Percentiles rank a stretch among this genome's conserved stretches.
Evolutionary conservation across 768 basidiomycete species (phyloP).

Genomic region (Heimioporus sp.): DNA sequence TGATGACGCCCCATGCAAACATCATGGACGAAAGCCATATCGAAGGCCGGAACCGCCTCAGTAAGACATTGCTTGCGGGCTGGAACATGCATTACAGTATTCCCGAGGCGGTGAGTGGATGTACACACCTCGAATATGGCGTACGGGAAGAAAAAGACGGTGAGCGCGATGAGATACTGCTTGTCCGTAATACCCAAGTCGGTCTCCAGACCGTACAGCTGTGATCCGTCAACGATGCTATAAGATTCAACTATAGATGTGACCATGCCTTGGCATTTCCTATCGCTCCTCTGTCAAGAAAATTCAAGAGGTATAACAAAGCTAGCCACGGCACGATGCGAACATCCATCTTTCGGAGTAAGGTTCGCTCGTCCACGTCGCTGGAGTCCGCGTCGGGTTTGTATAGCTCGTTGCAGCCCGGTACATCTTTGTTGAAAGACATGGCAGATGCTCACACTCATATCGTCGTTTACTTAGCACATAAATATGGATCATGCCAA

Average conservation of each 20-base stretch:
- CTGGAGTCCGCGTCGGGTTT: constrained; percentile 53
- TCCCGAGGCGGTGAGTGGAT: background rate
- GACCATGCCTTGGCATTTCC: constrained; percentile 67
- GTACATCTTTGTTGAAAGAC: background rate
- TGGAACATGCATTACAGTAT: constrained; percentile 20
- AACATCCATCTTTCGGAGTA: constrained; percentile 60
- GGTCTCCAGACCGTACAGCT: constrained; percentile 59
- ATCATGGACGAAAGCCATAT: constrained; percentile 55
- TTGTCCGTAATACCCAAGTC: constrained; percentile 60
- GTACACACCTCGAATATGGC: constrained; percentile 60
- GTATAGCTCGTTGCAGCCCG: constrained; percentile 31
- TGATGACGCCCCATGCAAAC: constrained; percentile 40
- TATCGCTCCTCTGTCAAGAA: constrained; percentile 60
- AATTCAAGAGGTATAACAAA: constrained; percentile 72
- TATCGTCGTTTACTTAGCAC: background rate
- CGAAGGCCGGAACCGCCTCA: constrained; percentile 60
- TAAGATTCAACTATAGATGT: background rate
- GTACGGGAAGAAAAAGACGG: constrained; percentile 77
- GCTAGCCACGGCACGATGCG: constrained; percentile 75
- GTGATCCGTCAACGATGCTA: background rate
- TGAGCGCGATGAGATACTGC: constrained; percentile 67
- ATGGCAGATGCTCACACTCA: background rate
- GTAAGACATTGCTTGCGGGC: constrained; percentile 62
- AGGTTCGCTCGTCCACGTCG: constrained; percentile 49
- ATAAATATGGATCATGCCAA: background rate